Conservation (phyloP, 768 basidiomycete species). For the Paxillus ammoniavirescens region DNA sequence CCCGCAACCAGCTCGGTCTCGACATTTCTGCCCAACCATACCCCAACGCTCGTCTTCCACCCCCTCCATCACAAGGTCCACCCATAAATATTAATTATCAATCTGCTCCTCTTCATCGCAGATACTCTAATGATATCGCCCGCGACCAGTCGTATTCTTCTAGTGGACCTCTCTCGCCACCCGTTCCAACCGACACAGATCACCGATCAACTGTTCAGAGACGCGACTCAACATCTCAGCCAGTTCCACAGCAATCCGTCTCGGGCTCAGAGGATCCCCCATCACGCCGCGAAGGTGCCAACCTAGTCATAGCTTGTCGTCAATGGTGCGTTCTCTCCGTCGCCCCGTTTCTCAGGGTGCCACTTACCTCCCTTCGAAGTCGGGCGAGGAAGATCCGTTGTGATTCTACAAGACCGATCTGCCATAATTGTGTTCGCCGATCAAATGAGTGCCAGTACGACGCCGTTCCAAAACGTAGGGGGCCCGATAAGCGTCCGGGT, state of each 20-base stretch:
- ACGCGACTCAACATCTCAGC: constrained; percentile 46
- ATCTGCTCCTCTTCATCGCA: constrained; percentile 24
- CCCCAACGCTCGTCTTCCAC: constrained; percentile 42
- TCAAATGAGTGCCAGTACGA: constrained; percentile 81
- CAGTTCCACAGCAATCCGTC: constrained; percentile 25
- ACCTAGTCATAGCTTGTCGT: constrained; percentile 79
- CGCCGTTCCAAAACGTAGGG: constrained; percentile 74
- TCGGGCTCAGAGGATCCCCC: constrained; percentile 31
- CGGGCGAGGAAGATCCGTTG: constrained; percentile 84
- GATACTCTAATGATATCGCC: constrained; percentile 37
- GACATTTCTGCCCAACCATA: constrained; percentile 42
- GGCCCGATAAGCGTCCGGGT: constrained; percentile 84
- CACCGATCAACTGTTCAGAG: constrained; percentile 36
- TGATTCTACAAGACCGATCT: constrained; percentile 78
- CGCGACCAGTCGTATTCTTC: constrained; percentile 38
- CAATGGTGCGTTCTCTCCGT: constrained; percentile 63
- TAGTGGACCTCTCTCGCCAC: constrained; percentile 24
- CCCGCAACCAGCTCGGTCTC: constrained; percentile 48
- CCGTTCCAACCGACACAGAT: constrained; percentile 20
- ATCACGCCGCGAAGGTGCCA: constrained; percentile 57
- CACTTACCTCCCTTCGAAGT: constrained; percentile 45
- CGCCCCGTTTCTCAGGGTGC: constrained; percentile 18
- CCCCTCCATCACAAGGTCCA: constrained; percentile 23
- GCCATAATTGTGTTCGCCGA: constrained; percentile 79
- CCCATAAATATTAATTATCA: constrained; percentile 18